Percentiles rank a stretch among this genome's conserved stretches.
These are phyloP conservation scores for Lepidium africanum DNA, from an alignment of 345 rosid species.

Conservation along the genomic window DNA sequence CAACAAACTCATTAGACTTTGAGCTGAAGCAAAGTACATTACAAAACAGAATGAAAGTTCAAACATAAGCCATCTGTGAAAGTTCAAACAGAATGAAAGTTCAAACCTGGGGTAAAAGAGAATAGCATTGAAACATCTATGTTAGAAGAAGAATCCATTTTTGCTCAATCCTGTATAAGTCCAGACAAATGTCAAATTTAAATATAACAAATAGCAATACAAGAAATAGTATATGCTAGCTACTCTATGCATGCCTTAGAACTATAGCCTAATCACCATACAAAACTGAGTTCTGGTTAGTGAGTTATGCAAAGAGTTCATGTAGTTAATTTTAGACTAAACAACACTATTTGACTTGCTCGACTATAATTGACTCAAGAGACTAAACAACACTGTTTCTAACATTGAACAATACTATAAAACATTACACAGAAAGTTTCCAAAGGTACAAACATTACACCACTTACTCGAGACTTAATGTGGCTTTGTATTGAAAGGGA, in stretches of 20 bases:
- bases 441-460: conserved; percentile 25
- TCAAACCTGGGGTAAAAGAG: neutral
- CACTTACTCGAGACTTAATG: conserved; percentile 42
- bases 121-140: neutral
- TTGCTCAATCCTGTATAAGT: neutral
- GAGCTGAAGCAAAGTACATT: no score
- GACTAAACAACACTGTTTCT: no score
- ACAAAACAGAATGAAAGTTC: no score
- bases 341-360: no score
- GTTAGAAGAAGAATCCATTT: neutral
- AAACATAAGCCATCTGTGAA: no score
- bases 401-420: neutral
- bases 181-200: neutral
- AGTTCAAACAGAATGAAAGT: no score
- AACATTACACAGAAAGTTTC: neutral
- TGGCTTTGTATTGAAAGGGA: conserved; percentile 86
- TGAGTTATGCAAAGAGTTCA: neutral
- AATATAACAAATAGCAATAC: neutral
- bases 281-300: neutral
- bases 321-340: neutral
- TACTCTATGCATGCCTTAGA: neutral
- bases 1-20: no score
- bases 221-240: neutral
- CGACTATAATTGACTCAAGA: no score
- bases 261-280: neutral